phyloP scores from a whole-genome alignment of 2,329 filamentous ascomycete species.

The Fusarium nisikadoi region DNA sequence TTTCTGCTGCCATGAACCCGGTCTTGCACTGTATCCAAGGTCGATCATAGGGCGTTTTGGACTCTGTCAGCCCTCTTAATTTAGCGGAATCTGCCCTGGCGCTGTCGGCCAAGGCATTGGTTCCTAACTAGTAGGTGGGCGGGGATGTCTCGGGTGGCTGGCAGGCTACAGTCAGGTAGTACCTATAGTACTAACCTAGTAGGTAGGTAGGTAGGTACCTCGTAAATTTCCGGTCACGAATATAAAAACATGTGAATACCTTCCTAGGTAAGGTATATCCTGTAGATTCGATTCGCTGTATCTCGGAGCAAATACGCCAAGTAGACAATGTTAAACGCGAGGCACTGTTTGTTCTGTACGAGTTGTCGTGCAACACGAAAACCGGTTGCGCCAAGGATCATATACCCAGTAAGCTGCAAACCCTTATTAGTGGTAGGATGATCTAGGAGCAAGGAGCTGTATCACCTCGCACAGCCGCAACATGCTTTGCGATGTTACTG shows the following conservation, averaged over 20 bases:
- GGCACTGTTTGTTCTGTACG: background rate
- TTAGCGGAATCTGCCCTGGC: constrained; percentile 4
- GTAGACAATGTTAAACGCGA: background rate
- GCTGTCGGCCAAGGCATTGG: background rate
- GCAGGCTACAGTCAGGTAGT: background rate
- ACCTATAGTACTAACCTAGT: no score
- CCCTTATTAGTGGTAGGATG: background rate
- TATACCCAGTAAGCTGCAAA: background rate
- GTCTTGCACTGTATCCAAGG: background rate
- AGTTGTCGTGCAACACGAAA: background rate
- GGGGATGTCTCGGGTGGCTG: background rate
- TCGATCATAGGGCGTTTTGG: constrained; percentile 13
- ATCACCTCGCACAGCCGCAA: constrained; percentile 15
- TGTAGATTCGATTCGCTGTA: background rate
- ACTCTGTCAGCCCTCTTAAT: constrained; percentile 3
- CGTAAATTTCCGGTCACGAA: background rate
- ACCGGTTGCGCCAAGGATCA: background rate
- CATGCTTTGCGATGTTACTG: constrained; percentile 4
- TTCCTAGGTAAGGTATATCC: background rate
- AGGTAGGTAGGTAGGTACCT: no score
- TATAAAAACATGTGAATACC: background rate
- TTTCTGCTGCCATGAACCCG: background rate
- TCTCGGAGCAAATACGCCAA: background rate
- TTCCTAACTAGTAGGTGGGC: background rate
- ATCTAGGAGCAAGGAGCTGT: constrained; percentile 8